Evolutionary conservation across 441 rosid genomes (phyloP).

Genomic region (Syzygium malaccense): DNA sequence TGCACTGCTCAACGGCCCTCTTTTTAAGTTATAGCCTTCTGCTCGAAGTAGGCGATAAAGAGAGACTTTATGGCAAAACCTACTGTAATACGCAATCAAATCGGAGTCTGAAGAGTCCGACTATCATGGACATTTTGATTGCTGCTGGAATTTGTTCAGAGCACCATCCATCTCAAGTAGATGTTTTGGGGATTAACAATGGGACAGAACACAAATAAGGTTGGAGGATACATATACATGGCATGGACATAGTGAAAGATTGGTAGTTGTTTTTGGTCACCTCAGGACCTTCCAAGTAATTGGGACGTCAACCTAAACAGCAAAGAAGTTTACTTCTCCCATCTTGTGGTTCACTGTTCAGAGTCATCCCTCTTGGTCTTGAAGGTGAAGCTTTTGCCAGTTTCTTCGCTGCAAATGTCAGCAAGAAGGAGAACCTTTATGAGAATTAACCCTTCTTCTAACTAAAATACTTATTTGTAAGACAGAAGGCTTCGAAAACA

Average conservation of each 20-base stretch:
- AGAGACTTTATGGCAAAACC: background rate
- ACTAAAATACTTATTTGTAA: background rate
- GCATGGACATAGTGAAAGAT: background rate
- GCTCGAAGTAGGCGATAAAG: background rate
- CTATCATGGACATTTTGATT: background rate
- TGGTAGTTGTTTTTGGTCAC: background rate
- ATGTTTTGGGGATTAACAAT: background rate
- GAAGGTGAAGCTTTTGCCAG: constrained; percentile 28
- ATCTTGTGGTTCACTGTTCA: constrained; percentile 22
- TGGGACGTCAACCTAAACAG: constrained; percentile 24
- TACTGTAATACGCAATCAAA: background rate
- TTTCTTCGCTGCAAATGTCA: constrained; percentile 36
- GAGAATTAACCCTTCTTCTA: background rate
- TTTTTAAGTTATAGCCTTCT: background rate
- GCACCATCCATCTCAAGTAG: background rate
- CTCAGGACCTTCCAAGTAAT: background rate
- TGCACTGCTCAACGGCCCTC: background rate
- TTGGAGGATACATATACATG: background rate
- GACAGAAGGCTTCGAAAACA: background rate
- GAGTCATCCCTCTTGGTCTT: constrained; percentile 28
- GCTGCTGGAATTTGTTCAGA: background rate
- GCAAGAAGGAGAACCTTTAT: background rate
- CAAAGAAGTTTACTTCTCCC: constrained; percentile 29
- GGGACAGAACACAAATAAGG: background rate
- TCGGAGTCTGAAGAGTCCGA: background rate